Evolutionary conservation across 176 grass and related monocot genomes (phyloP).

Genomic region (Otatea glauca): DNA sequence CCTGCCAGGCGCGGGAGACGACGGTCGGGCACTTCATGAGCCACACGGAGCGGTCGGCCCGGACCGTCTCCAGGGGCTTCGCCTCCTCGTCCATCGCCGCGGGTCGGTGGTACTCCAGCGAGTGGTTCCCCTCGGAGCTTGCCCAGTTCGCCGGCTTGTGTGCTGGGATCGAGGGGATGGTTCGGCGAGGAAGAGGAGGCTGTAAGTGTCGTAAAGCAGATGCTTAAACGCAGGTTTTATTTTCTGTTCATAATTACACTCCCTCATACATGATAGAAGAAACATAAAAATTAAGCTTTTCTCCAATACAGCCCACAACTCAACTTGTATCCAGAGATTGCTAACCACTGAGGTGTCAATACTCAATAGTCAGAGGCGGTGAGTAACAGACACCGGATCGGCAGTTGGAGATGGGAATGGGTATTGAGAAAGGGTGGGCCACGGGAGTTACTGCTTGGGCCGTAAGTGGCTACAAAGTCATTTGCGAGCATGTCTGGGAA

Average conservation of each 20-base stretch:
- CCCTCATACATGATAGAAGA: too few species aligned
- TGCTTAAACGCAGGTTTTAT: too few species aligned
- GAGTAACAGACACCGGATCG: too few species aligned
- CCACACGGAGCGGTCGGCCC: conserved; percentile 79
- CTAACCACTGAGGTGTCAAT: too few species aligned
- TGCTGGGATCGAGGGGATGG: not conserved
- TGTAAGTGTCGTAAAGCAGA: too few species aligned
- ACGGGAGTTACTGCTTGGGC: not conserved
- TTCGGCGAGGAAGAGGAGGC: not conserved
- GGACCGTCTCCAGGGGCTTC: conserved; percentile 67
- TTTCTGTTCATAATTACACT: too few species aligned
- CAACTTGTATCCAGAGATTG: too few species aligned
- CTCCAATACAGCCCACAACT: too few species aligned
- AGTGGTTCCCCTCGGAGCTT: not conserved
- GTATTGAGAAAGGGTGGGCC: not conserved
- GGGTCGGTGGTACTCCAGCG: not conserved
- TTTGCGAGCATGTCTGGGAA: not conserved
- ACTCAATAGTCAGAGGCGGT: too few species aligned
- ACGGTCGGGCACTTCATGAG: conserved; percentile 94
- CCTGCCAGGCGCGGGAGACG: conserved; percentile 76
- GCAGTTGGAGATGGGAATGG: not conserved
- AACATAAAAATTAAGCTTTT: too few species aligned
- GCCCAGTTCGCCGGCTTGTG: not conserved
- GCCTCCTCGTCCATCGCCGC: conserved; percentile 54
- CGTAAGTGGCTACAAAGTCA: not conserved